Percentiles rank a stretch among this genome's conserved stretches.
These are phyloP conservation scores for Thelonectria discophora DNA, from an alignment of 2,329 filamentous ascomycete genomes.

Conservation along the genomic window DNA sequence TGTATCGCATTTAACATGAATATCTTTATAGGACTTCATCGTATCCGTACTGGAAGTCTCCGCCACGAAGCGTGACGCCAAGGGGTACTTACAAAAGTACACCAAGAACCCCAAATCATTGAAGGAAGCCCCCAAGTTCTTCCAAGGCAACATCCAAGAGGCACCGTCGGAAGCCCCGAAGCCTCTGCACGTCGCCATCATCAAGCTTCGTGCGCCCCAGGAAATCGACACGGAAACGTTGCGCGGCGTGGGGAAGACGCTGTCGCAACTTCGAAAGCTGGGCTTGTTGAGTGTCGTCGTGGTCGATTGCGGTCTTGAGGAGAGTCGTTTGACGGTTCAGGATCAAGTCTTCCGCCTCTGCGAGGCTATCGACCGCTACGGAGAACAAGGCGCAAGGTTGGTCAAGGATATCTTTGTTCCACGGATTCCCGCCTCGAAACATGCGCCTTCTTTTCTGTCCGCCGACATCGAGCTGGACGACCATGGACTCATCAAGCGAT, in stretches of 20 bases:
- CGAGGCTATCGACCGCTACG: constrained; percentile 76
- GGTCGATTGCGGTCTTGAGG: constrained; percentile 71
- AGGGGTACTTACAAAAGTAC: constrained; percentile 90
- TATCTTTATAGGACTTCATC: constrained; percentile 74
- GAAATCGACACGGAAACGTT: constrained; percentile 73
- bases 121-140: constrained; percentile 45
- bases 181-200: constrained; percentile 74
- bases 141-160: constrained; percentile 44
- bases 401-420: constrained; percentile 59
- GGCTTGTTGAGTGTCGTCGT: constrained; percentile 86
- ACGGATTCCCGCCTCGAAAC: constrained; percentile 1
- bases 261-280: constrained; percentile 83
- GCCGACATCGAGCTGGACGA: constrained; percentile 45
- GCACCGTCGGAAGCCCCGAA: constrained; percentile 31
- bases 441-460: constrained; percentile 34
- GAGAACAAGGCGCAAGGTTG: constrained; percentile 72
- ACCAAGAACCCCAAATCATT: constrained; percentile 48
- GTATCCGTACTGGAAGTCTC: constrained; percentile 87
- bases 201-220: constrained; percentile 83
- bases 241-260: constrained; percentile 79
- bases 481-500: constrained; percentile 43
- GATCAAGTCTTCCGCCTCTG: constrained; percentile 78
- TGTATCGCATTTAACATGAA: neutral
- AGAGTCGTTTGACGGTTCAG: constrained; percentile 53
- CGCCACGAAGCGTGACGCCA: constrained; percentile 91